phyloP scores from a whole-genome alignment of 2,329 filamentous ascomycete species.

The Arthrinium phaeospermum region DNA sequence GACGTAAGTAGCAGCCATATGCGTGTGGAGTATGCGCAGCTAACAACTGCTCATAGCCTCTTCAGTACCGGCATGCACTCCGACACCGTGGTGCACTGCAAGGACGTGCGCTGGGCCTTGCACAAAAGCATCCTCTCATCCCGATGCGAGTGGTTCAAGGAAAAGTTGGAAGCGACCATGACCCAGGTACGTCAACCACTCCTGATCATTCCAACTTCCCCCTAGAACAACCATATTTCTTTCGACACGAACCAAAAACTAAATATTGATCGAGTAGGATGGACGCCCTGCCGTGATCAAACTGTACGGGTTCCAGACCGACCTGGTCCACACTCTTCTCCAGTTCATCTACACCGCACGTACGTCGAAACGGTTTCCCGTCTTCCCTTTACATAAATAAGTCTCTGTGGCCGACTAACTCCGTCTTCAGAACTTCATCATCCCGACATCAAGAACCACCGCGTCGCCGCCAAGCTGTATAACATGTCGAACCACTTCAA shows the following conservation, averaged over 20 bases:
- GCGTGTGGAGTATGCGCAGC: too few species aligned
- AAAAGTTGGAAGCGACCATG: neutral
- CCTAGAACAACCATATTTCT: neutral
- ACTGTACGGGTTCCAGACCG: neutral
- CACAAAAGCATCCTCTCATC: neutral
- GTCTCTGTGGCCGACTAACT: neutral
- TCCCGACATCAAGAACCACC: neutral
- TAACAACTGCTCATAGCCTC: neutral
- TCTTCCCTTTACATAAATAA: neutral
- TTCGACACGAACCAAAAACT: neutral
- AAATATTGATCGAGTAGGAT: neutral
- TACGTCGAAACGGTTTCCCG: neutral
- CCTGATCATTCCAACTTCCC: neutral
- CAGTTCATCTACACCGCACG: neutral
- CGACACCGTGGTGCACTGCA: neutral
- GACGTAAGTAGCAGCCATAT: neutral
- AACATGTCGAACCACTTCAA: neutral
- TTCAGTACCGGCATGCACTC: neutral
- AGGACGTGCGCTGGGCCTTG: neutral
- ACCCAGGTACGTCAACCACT: neutral
- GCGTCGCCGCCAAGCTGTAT: neutral
- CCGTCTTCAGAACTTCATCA: neutral
- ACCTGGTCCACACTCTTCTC: neutral
- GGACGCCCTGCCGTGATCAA: neutral
- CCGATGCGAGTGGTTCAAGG: neutral